Conservation (phyloP, 768 basidiomycete genomes). For the Termitomyces sp. region DNA sequence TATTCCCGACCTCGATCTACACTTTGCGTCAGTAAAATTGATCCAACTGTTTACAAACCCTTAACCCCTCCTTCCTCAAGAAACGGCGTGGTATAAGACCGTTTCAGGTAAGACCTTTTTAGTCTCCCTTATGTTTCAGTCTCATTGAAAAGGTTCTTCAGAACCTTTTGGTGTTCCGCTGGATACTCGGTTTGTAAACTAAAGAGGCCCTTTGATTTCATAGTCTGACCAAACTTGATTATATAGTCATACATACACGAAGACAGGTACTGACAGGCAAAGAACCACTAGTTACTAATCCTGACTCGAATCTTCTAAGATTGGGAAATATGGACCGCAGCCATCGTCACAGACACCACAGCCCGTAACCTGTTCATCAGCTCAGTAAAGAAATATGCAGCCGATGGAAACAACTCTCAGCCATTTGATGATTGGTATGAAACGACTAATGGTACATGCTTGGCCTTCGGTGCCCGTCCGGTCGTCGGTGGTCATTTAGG, state of each 20-base stretch:
- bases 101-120: slow-evolving; percentile 33
- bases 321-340: slow-evolving; percentile 59
- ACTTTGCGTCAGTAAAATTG: slow-evolving; percentile 36
- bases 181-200: slow-evolving; percentile 37
- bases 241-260: slow-evolving; percentile 49
- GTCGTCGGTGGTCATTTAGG: slow-evolving; percentile 57
- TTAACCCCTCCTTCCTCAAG: slow-evolving; percentile 18
- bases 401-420: slow-evolving; percentile 38
- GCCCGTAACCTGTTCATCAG: slow-evolving; percentile 49
- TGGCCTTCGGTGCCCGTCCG: slow-evolving; percentile 53
- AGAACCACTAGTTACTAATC: not conserved
- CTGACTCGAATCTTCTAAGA: slow-evolving; percentile 26
- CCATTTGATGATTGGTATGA: slow-evolving; percentile 53
- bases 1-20: slow-evolving; percentile 49
- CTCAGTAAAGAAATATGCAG: slow-evolving; percentile 46
- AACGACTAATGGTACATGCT: slow-evolving; percentile 41
- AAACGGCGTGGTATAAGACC: slow-evolving; percentile 49
- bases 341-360: slow-evolving; percentile 41
- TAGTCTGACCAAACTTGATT: not conserved
- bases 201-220: no score
- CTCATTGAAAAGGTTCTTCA: slow-evolving; percentile 7
- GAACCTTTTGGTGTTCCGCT: slow-evolving; percentile 45
- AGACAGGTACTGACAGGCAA: slow-evolving; percentile 38
- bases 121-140: not conserved
- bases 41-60: not conserved